Conservation (phyloP, 305 asterid species). For the Solanum hybrid region DNA sequence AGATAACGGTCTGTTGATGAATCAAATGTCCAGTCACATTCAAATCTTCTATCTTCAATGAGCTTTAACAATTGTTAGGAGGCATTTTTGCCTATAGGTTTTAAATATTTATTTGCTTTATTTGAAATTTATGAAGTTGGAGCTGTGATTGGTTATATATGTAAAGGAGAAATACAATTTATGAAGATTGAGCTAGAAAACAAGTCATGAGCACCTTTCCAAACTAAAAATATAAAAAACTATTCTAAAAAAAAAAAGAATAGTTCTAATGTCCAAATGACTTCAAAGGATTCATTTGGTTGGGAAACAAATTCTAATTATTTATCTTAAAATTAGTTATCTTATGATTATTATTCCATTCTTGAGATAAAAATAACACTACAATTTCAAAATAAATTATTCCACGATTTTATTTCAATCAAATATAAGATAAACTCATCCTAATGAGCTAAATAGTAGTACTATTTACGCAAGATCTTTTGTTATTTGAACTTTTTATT, state of each 20-base stretch:
- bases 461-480: background rate
- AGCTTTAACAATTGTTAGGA: background rate
- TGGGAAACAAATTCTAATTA: background rate
- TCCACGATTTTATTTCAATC: background rate
- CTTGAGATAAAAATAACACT: background rate
- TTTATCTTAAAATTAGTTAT: background rate
- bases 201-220: background rate
- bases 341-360: background rate
- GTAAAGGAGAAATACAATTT: background rate
- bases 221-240: background rate
- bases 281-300: background rate
- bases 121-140: background rate
- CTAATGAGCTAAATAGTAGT: background rate
- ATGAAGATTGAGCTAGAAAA: background rate
- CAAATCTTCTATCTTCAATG: background rate
- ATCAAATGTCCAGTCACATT: background rate
- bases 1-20: background rate
- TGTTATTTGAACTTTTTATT: background rate
- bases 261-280: background rate
- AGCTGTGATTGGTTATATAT: background rate
- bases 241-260: background rate
- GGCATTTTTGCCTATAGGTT: background rate
- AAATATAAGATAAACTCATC: background rate
- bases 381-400: background rate
- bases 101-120: background rate